Base-by-base conservation (phyloP, 805 yeast species). In the Cyberlindnera misumaiensis region DNA sequence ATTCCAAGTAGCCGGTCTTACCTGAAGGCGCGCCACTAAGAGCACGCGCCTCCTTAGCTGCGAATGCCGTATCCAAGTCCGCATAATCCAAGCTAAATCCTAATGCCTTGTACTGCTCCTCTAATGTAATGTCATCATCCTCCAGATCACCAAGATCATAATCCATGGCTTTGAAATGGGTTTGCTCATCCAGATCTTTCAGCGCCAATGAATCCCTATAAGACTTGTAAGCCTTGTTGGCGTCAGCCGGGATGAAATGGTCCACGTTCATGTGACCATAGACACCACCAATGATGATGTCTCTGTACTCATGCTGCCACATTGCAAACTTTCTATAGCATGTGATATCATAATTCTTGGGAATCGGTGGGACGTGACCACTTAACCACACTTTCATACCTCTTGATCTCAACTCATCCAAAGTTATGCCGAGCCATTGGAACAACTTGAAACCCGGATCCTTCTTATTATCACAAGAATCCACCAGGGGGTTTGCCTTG, bases 231-330 rank as follows among this genome's bases (percentile, higher is more conserved):
- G 93, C 85, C 47, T 74, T 72, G 34, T 69, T 71, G 2, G 86
- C 71, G 61, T 86, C 90, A 43, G 82, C 64, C 0, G 94, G 87
- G 32, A 83, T 69, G 56, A 83, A 85, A 62, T 86, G 95, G 55
- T 87, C 95, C 39, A 85, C 67, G 59, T 86, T 86, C 95, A 86
- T 86, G 56, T 86, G 96, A 0, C 96, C 96, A 56, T 73, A 86
- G 24, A 86, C 62, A 10, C 89, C 87, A 14, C 95, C 95, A 45
- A 87, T 67, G 20, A 86, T 82, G 30, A 86, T 73, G 56, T 86
- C 96, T 47, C 94, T 68, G 55, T 81, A 86, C 55, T 85, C 95
- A 51, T 84, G 76, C 27, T 78, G 62, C 95, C 95, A 86, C n/a
- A 78, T 69, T 17, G 83, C 73, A 59, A 77, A 81, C 58, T 85